phyloP scores from a whole-genome alignment of 2,329 filamentous ascomycete species.

The Monilinia vaccinii-corymbosi region DNA sequence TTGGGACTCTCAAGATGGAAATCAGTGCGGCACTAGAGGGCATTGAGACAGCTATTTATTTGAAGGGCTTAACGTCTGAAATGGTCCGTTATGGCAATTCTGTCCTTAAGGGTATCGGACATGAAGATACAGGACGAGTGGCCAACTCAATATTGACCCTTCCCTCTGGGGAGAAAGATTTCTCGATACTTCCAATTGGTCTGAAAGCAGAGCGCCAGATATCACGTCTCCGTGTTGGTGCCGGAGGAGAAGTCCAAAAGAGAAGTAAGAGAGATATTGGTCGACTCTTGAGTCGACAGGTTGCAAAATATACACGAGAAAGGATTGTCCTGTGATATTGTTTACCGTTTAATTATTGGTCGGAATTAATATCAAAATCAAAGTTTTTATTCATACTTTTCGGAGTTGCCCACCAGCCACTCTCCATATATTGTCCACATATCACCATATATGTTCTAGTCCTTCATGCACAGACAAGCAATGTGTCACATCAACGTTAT shows the following conservation, averaged over 20 bases:
- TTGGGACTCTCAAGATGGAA: conserved; percentile 57
- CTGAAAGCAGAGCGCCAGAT: conserved; percentile 50
- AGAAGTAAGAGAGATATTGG: conserved; percentile 67
- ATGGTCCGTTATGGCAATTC: conserved; percentile 50
- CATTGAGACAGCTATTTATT: conserved; percentile 56
- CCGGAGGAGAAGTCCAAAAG: conserved; percentile 60
- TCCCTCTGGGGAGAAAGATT: conserved; percentile 37
- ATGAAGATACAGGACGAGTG: conserved; percentile 26
- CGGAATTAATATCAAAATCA: neutral
- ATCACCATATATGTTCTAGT: neutral
- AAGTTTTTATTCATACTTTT: neutral
- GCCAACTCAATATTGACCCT: conserved; percentile 36
- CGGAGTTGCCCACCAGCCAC: neutral
- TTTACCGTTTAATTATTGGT: conserved; percentile 4
- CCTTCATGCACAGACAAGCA: neutral
- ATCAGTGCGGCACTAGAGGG: conserved; percentile 64
- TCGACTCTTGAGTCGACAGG: conserved; percentile 67
- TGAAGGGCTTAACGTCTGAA: conserved; percentile 57
- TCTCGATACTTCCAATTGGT: conserved; percentile 58
- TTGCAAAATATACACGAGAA: conserved; percentile 77
- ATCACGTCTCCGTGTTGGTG: conserved; percentile 49
- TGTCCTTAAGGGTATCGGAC: conserved; percentile 16
- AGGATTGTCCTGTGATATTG: conserved; percentile 53
- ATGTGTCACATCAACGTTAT: neutral
- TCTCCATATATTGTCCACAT: neutral